Evolutionary conservation across 768 basidiomycete genomes (phyloP), one percentile per base, ranked within the genome.

Genomic region (Exsudoporus frostii): DNA sequence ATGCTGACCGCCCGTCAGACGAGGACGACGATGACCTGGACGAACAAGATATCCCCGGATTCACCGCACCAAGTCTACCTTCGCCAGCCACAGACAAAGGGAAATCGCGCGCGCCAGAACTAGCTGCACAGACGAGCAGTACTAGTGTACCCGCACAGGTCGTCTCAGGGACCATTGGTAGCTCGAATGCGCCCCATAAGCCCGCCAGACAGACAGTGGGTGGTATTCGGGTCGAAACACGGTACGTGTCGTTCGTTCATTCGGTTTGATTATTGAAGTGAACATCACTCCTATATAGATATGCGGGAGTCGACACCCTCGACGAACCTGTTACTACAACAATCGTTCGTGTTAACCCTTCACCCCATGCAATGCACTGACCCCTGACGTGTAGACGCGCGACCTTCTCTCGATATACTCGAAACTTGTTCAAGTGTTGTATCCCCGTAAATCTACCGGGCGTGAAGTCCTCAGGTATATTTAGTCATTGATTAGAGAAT

Each of bases 371-470:
- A 13, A 14, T n/a, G 1, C 42, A 40, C 54, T 64, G 19, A 65
- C 45, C 29, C 8, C 39, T 50, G 49, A 51, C 48, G 33, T 33
- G 40, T 60, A 98, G 95, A 83, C 84, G 63, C 86, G 95, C 40
- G 95, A 98, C 67, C 73, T 97, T 22, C 64, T 86, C 15, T 97
- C 95, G 1, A 94, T 98, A 57, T 95, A 95, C 66, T 78, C 85
- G 25, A 98, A 98, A 71, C 79, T 98, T 2, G 77, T 96, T 1
- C 96, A 98, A 74, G 96, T 98, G 8, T 75, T 98, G 33, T 95
- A 94, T 61, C 96, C 96, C 9, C 83, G 88, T 51, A 80, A 81
- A 56, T 76, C 85, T 7, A 78, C 77, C 6, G 83, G 83, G 11
- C 84, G 90, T 44, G 93, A 94, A 73, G 90, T 94, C 5, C 73